Base-by-base conservation (phyloP, 192 early-diverging fungal genomes). In the Backusella tuberculispora region DNA sequence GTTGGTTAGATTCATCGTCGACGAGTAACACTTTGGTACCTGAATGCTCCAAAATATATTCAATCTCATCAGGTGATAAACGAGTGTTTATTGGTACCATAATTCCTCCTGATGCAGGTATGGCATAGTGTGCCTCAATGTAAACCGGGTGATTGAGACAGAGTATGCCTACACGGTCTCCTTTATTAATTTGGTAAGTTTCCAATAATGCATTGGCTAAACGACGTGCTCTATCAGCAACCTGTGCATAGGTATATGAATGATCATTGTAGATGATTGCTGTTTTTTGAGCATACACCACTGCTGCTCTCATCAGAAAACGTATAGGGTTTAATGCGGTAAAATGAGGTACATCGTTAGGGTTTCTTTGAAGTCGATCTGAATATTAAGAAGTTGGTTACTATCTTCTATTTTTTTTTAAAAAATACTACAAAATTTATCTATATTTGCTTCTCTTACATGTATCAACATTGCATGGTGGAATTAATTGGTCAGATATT, bases 111-210 rank as follows among this genome's bases (percentile, higher is more conserved):
- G 83, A 72, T 29, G 84, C 81, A 12, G 88, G 88, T n/a, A 91
- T 83, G n/a, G 80, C 89, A 78, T 84, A 91, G 24, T 89, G 85
- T 4, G 88, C 85, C 19, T 91, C 90, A 8, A 91, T 74, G 63
- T 86, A 75, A n/a, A 81, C 81, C n/a, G 85, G 85, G 15, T 80
- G 84, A 66, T 90, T 91, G 19, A 85, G 84, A 4, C 81, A 80
- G 1, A 91, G 72, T 13, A 91, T 73, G 5, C 86, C 90, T 1
- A 91, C 87, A 3, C 78, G 47, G 37, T 90, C 89, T 6, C 85
- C 87, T 8, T 69, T 73, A 15, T 66, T 12, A 37, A 90, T 72
- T 5, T 64, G 42, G 17, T 72, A 67, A 12, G 80, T 78, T 3
- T 75, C 50, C 6, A 80, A 72, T 37, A 90, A 75, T 1, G 78